Percentiles rank a stretch among this genome's conserved stretches.
Conservation (phyloP, 2,329 filamentous ascomycete species). For the Exophiala aquamarina region DNA sequence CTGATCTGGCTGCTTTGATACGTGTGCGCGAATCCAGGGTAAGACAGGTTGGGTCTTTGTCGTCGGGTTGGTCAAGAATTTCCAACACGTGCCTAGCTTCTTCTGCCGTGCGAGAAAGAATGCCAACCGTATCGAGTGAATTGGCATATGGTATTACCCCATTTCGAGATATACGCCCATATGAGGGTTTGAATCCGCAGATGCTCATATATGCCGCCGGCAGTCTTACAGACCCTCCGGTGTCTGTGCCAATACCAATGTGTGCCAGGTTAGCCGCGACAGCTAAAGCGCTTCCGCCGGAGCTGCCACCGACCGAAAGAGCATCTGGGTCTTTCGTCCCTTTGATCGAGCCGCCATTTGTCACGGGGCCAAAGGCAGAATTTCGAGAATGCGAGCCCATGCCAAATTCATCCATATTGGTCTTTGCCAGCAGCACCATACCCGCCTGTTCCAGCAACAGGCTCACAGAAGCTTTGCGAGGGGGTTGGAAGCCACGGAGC, state of each 20-base stretch:
- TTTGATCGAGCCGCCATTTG: constrained; percentile 7
- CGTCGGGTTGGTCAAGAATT: constrained; percentile 61
- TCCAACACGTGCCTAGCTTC: constrained; percentile 55
- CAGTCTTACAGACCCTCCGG: constrained; percentile 82
- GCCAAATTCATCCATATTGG: constrained; percentile 93
- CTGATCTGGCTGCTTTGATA: constrained; percentile 14
- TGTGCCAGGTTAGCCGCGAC: constrained; percentile 46
- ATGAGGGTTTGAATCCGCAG: constrained; percentile 87
- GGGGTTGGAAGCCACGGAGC: constrained; percentile 68
- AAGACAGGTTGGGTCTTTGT: constrained; percentile 73
- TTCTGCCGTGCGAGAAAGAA: constrained; percentile 61
- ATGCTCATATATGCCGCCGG: constrained; percentile 84
- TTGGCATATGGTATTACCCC: constrained; percentile 92
- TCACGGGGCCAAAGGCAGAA: constrained; percentile 67
- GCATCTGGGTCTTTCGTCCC: constrained; percentile 44
- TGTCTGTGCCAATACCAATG: constrained; percentile 85
- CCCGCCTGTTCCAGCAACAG: constrained; percentile 64
- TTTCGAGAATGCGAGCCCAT: constrained; percentile 83
- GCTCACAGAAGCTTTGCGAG: constrained; percentile 81
- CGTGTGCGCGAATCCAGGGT: constrained; percentile 52
- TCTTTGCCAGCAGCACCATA: constrained; percentile 70
- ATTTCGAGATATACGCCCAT: constrained; percentile 80
- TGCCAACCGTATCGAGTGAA: constrained; percentile 84
- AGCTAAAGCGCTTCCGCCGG: constrained; percentile 87
- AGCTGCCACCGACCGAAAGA: constrained; percentile 81